Evolutionary conservation across 2,329 filamentous ascomycete genomes (phyloP).

Genomic region (Pseudogymnoascus sp.): DNA sequence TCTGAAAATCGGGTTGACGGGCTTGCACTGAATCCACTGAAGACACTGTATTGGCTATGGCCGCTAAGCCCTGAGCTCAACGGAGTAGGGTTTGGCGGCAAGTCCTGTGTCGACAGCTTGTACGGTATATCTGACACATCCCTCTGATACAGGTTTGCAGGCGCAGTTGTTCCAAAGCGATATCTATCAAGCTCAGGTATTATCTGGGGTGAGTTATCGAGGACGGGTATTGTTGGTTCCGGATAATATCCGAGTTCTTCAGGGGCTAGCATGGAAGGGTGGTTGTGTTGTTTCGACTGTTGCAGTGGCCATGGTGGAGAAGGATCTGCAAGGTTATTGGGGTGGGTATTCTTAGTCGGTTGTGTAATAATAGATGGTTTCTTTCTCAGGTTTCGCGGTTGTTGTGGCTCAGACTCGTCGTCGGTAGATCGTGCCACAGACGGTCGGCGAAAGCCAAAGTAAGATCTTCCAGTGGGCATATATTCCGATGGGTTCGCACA

Average conservation of each 20-base stretch:
- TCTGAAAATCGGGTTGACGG: slow-evolving; percentile 69
- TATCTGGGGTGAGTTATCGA: slow-evolving; percentile 31
- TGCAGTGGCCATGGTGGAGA: slow-evolving; percentile 7
- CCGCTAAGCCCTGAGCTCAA: slow-evolving; percentile 45
- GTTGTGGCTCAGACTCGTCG: slow-evolving; percentile 21
- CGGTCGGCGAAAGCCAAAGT: slow-evolving; percentile 21
- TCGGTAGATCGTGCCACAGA: slow-evolving; percentile 11
- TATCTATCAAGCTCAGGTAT: slow-evolving; percentile 54
- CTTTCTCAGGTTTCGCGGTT: slow-evolving; percentile 37
- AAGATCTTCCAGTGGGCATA: slow-evolving; percentile 14
- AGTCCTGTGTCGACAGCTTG: slow-evolving; percentile 52
- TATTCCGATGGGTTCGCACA: slow-evolving; percentile 15
- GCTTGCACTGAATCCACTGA: slow-evolving; percentile 53
- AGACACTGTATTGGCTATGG: slow-evolving; percentile 26
- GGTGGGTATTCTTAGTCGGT: not conserved
- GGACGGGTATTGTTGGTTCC: slow-evolving; percentile 16
- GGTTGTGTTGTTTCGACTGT: not conserved
- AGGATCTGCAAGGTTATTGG: slow-evolving; percentile 15
- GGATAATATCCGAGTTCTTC: slow-evolving; percentile 7
- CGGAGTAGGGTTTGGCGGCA: slow-evolving; percentile 56
- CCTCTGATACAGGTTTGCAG: slow-evolving; percentile 25
- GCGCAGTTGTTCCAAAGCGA: slow-evolving; percentile 36
- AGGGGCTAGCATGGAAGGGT: not conserved
- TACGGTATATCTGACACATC: slow-evolving; percentile 41
- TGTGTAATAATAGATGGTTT: slow-evolving; percentile 41